phyloP scores from a whole-genome alignment of 768 basidiomycete genomes.

The Auriscalpium microsporum region DNA sequence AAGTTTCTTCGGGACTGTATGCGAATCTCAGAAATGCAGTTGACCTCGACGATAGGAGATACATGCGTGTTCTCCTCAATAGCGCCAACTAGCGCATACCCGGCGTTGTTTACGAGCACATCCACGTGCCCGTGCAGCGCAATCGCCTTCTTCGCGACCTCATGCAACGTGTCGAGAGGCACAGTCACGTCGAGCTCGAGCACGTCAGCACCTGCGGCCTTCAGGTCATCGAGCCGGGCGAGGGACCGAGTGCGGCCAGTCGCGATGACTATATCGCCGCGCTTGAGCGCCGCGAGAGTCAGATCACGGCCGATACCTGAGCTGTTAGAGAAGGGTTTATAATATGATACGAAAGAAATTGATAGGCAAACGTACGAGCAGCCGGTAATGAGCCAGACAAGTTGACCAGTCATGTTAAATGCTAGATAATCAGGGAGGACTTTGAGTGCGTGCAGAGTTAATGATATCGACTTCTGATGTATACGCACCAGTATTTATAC shows the following conservation, averaged over 20 bases:
- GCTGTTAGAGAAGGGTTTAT: not conserved
- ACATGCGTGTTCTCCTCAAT: constrained; percentile 15
- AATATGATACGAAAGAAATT: no score
- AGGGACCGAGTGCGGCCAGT: constrained; percentile 8
- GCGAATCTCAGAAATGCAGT: not conserved
- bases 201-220: constrained; percentile 17
- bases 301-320: constrained; percentile 15
- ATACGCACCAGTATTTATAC: no score
- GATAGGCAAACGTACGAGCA: constrained; percentile 20
- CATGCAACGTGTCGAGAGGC: constrained; percentile 11
- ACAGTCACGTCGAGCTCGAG: constrained; percentile 21
- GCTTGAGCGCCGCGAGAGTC: constrained; percentile 7
- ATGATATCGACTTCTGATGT: no score
- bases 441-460: no score
- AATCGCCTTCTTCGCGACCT: constrained; percentile 16
- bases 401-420: constrained; percentile 2
- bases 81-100: constrained; percentile 8
- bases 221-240: constrained; percentile 23
- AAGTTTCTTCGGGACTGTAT: constrained; percentile 17
- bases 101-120: constrained; percentile 14
- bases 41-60: not conserved
- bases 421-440: no score
- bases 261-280: constrained; percentile 16
- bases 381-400: constrained; percentile 20
- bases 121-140: constrained; percentile 14